Evolutionary conservation across 192 early-diverging fungal species (phyloP), one percentile per base, ranked within the genome.

Genomic region (Backusella tuberculispora): DNA sequence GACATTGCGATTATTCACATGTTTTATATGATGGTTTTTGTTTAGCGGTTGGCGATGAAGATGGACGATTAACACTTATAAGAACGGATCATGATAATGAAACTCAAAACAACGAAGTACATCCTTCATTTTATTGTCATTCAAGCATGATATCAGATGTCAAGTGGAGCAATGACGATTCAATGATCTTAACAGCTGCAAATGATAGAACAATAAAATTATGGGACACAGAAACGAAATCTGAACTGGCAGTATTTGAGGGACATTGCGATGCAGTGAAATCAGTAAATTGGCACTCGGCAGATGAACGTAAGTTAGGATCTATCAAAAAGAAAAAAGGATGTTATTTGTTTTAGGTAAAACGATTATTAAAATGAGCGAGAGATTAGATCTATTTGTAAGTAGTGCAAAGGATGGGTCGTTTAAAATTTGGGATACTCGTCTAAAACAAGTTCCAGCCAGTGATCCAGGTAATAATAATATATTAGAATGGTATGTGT

Each of bases 111-210:
- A 63, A 50, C 13, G 60, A 79, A 48, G 71, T 47, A 14, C 73
- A 73, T 42, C 29, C 9, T 8, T 44, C 71, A 3, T 92, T 92
- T 63, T 71, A 81, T 41, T 92, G 89, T 0, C 95, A 98, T 63
- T 77, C 85, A 38, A 95, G 94, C 80, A 89, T 94, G 4, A 86
- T 94, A n/a, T 90, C 95, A 64, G 95, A 98, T 78, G 75, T 94
- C 6, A 84, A 85, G 37, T 98, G 94, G 95, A 88, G 88, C 37
- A 74, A 73, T 5, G 90, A 94, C 71, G 91, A 95, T 77, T 79
- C 60, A 69, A 93, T 53, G 90, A 92, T 84, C n/a, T 72, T 73
- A 10, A 91, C 95, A 6, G 92, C 89, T 15, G 88, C 92, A 7
- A 95, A 92, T 24, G 96, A 98, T 79, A 86, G 90, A 63, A 89